Percentiles rank a stretch among this genome's conserved stretches.
phyloP scores from a whole-genome alignment of 1,284 basidiomycete genomes.

The Bondarzewia mesenterica region DNA sequence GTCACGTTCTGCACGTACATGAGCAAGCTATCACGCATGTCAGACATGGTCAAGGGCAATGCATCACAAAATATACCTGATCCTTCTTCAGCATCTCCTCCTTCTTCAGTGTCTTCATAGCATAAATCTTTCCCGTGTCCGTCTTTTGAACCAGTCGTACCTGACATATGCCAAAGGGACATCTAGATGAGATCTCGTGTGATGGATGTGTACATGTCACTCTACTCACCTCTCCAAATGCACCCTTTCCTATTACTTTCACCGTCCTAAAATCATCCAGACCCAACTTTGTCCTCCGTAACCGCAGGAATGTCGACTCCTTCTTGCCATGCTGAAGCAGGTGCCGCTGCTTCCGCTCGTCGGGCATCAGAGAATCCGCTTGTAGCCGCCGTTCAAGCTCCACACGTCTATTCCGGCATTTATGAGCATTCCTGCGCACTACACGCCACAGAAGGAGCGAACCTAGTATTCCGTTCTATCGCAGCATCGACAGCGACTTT shows the following conservation, averaged over 20 bases:
- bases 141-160: conserved; percentile 91
- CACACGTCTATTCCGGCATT: conserved; percentile 59
- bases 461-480: conserved; percentile 69
- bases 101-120: conserved; percentile 98
- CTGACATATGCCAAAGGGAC: neutral
- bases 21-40: conserved; percentile 64
- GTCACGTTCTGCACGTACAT: conserved; percentile 97
- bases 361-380: conserved; percentile 61
- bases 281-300: conserved; percentile 89
- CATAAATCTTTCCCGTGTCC: conserved; percentile 97
- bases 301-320: conserved; percentile 86
- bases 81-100: conserved; percentile 99
- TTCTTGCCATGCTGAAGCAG: conserved; percentile 85
- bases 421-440: conserved; percentile 9
- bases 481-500: conserved; percentile 89
- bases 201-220: conserved; percentile 6
- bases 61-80: conserved; percentile 50
- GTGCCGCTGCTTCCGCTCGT: conserved; percentile 86
- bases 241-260: conserved; percentile 98
- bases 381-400: conserved; percentile 88
- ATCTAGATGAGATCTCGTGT: neutral
- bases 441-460: conserved; percentile 9
- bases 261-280: conserved; percentile 93
- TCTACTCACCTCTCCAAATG: conserved; percentile 82
- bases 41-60: conserved; percentile 7